phyloP scores from a whole-genome alignment of 495 filamentous ascomycete species.

The Penicillium turbatum region DNA sequence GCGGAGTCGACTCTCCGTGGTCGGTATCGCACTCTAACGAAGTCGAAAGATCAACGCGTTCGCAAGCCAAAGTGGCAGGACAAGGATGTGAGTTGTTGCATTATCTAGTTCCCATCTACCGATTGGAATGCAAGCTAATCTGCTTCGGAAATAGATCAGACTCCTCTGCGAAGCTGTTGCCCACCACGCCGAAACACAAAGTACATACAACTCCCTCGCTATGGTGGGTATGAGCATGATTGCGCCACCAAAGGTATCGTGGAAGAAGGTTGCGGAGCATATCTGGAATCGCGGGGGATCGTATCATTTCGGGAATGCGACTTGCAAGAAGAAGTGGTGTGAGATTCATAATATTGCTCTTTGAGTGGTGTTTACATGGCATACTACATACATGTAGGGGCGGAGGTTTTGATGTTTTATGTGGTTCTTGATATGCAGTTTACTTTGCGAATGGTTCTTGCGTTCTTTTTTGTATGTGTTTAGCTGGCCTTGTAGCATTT shows the following conservation, averaged over 20 bases:
- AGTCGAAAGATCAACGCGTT: conserved; percentile 66
- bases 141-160: conserved; percentile 32
- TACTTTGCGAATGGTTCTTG: neutral
- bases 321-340: conserved; percentile 78
- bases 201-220: neutral
- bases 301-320: conserved; percentile 82
- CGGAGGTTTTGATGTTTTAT: neutral
- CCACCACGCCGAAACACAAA: conserved; percentile 28
- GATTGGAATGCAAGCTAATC: conserved; percentile 16
- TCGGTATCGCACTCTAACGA: conserved; percentile 73
- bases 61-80: conserved; percentile 74
- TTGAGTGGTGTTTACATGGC: neutral
- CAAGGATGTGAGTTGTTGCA: conserved; percentile 73
- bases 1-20: conserved; percentile 87
- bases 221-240: neutral
- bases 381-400: neutral
- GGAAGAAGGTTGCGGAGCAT: conserved; percentile 76
- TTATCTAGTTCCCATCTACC: no score
- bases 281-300: conserved; percentile 68
- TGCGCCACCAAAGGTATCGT: conserved; percentile 57
- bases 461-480: neutral
- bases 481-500: conserved; percentile 2
- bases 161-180: conserved; percentile 36
- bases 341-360: conserved; percentile 29
- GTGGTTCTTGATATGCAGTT: neutral